Percentiles rank a stretch among this genome's conserved stretches.
These are phyloP conservation scores for Polytrichum formosum DNA, from an alignment of 225 moss, liverwort and hornwort genomes.

Conservation along the genomic window DNA sequence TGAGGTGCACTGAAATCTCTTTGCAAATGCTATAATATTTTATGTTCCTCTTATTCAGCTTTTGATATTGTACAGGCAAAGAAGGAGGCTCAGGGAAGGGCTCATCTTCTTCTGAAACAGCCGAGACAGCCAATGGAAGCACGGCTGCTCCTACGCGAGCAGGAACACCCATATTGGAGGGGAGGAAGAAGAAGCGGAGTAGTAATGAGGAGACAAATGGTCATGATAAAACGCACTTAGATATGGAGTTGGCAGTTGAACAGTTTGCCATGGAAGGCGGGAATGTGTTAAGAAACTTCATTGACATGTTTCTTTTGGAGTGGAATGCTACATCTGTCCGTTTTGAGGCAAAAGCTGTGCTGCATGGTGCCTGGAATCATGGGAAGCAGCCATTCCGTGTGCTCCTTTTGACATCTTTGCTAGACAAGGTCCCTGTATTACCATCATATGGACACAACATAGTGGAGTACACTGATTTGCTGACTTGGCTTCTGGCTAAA, in stretches of 20 bases:
- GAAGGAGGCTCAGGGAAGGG: conserved; percentile 62
- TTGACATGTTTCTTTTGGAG: conserved; percentile 89
- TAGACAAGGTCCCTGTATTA: conserved; percentile 72
- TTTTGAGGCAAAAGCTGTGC: conserved; percentile 79
- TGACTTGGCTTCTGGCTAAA: conserved; percentile 90
- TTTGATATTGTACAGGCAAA: conserved; percentile 42
- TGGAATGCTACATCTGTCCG: conserved; percentile 98
- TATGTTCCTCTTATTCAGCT: not conserved
- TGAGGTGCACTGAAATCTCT: no score
- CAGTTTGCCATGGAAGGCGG: conserved; percentile 80
- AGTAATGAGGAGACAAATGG: conserved; percentile 63
- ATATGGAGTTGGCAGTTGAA: conserved; percentile 94
- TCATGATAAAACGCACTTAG: conserved; percentile 78
- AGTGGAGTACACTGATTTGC: conserved; percentile 87
- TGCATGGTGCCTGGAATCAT: conserved; percentile 99
- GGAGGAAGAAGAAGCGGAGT: conserved; percentile 82
- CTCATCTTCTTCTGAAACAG: conserved; percentile 39
- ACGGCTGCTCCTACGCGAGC: conserved; percentile 41
- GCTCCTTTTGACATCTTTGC: conserved; percentile 69
- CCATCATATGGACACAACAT: conserved; percentile 97
- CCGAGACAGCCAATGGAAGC: conserved; percentile 46
- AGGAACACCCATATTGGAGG: conserved; percentile 60
- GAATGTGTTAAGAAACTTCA: conserved; percentile 72
- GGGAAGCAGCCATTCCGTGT: conserved; percentile 87
- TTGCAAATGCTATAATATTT: no score